Percentiles rank a stretch among this genome's conserved stretches.
These are phyloP conservation scores for Fusarium floridanum DNA, from an alignment of 2,329 filamentous ascomycete species.

Conservation along the genomic window DNA sequence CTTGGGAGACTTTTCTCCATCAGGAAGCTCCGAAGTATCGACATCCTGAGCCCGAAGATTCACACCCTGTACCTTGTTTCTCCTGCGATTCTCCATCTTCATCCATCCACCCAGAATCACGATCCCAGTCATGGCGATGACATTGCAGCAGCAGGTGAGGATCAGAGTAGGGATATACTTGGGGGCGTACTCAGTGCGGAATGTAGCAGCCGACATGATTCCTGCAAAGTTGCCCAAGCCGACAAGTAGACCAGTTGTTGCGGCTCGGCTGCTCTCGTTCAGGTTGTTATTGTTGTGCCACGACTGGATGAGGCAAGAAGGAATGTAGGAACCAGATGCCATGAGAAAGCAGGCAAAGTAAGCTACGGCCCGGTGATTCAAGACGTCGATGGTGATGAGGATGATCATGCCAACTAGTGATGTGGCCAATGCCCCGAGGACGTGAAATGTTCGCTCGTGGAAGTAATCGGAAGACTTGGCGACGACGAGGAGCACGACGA, in stretches of 20 bases:
- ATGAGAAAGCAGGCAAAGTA: not conserved
- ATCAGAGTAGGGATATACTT: constrained; percentile 76
- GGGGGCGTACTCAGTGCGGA: constrained; percentile 71
- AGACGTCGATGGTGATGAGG: not conserved
- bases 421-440: not conserved
- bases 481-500: not conserved
- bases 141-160: constrained; percentile 75
- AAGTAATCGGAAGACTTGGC: not conserved
- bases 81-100: constrained; percentile 61
- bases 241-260: not conserved
- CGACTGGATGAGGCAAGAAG: not conserved
- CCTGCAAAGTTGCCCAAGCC: constrained; percentile 52
- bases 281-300: not conserved
- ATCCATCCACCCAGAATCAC: constrained; percentile 70
- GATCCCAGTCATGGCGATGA: constrained; percentile 68
- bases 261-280: not conserved
- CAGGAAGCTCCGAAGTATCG: not conserved
- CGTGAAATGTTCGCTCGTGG: not conserved
- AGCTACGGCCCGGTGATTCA: not conserved
- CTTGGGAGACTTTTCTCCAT: not conserved
- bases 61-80: not conserved
- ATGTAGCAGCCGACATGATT: constrained; percentile 76
- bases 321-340: not conserved
- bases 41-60: not conserved
- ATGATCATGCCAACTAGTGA: not conserved